Evolutionary conservation across 176 grass and related monocot genomes (phyloP), one percentile per base, ranked within the genome.

Genomic region (Hordeum marinum): DNA sequence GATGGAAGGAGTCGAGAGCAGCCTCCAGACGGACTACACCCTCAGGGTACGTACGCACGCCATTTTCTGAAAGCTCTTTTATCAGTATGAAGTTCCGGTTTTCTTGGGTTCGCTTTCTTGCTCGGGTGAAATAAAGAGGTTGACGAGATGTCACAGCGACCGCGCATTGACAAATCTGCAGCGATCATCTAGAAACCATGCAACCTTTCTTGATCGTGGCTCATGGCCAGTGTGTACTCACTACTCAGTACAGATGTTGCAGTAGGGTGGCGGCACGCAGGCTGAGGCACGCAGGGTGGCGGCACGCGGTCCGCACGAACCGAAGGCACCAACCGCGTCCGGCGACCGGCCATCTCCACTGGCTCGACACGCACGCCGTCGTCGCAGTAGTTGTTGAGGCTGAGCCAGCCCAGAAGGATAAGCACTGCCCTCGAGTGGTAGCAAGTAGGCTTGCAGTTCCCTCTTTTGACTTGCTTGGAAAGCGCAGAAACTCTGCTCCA

Each of bases 21-120:
- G 94, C 27, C 96, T 99, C 31, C 96, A 96, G 85, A 99, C 96
- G 23, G 96, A 99, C 31, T 99, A 99, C 79, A 99, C 96, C 14
- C 93, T 99, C 50, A 90, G 88, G 90, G 96, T 99, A 90, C 4
- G 46, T 18, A 50, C 46, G 13, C 4, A 63, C 27, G 2, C 5
- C 40, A 34, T 34, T 88, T 29, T 69, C 9, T 20, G 0, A 57
- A 13, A 0, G 1, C 29, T 11, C 37, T 26, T 4, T 31, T 5
- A 4, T 7, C 1, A 2, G 4, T 14, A 3, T 50, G 57, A 65
- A 41, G 66, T 43, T 25, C 35, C 25, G 5, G 18, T 66, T 84
- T 66, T 55, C 58, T 18, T 35, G 15, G 1, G 12, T 5, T 11
- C n/a, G 20, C 40, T n/a, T 62, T 42, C 43, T 4, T 8, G 6